These are phyloP conservation scores for Boletus huronensis DNA, from an alignment of 768 basidiomycete species.

Conservation along the genomic window DNA sequence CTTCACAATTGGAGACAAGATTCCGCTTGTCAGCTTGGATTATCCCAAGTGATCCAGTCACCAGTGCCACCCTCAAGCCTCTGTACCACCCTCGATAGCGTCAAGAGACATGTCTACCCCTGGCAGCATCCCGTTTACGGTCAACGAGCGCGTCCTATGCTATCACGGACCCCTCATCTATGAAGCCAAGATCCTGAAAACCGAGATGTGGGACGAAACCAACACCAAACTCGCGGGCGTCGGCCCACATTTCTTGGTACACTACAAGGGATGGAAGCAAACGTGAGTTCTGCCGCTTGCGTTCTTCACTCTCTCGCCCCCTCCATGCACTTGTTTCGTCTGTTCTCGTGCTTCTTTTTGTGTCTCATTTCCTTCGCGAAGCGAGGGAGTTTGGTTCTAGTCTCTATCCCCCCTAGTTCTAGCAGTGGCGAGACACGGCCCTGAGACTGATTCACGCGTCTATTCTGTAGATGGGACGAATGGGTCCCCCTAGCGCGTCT, in stretches of 20 bases:
- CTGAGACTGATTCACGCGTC: background rate
- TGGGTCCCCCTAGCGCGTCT: conserved; percentile 85
- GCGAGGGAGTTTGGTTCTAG: background rate
- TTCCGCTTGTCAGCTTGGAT: too few species aligned
- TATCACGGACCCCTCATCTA: conserved; percentile 96
- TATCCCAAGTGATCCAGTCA: background rate
- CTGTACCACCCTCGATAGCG: background rate
- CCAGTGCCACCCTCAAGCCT: background rate
- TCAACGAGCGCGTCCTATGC: conserved; percentile 83
- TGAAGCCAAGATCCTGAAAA: conserved; percentile 86
- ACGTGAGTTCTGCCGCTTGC: conserved; percentile 52
- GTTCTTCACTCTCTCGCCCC: background rate
- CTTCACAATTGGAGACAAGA: background rate
- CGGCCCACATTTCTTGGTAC: conserved; percentile 90
- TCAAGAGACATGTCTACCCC: conserved; percentile 12
- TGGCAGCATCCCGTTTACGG: conserved; percentile 37
- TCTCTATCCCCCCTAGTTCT: background rate
- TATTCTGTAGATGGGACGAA: conserved; percentile 10
- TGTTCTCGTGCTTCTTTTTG: background rate
- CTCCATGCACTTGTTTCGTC: background rate
- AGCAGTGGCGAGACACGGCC: background rate
- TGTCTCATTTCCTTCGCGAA: background rate
- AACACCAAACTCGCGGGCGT: conserved; percentile 54
- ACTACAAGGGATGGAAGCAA: conserved; percentile 99
- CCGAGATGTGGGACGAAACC: conserved; percentile 60